Evolutionary conservation across 1,139 yeast species (phyloP), one percentile per base, ranked within the genome.

Genomic region (Pichia sp.): DNA sequence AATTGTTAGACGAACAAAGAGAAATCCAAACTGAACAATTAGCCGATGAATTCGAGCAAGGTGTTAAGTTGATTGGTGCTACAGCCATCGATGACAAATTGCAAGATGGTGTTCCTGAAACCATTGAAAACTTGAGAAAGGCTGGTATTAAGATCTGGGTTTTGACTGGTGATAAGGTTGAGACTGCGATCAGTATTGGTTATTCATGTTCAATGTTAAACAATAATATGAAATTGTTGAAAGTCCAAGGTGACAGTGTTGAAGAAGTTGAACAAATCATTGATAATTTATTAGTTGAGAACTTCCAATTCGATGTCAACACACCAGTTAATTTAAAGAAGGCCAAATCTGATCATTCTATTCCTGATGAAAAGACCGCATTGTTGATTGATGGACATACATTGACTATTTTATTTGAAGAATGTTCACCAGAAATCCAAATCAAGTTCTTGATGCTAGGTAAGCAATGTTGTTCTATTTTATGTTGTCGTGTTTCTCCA

Each of bases 141-240:
- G 98, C 97, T 4, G 99, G 99, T 59, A 86, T 93, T 56, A 93
- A 93, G 67, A 72, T 93, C 47, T 93, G 99, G 99, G 98, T 93
- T 38, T 74, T 93, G 48, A 93, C 99, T 12, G 99, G 99, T 66
- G 99, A 93, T 68, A 87, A 91, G 69, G 93, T 93, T 43, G 99
- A 93, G 68, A 93, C 99, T 28, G 99, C 99, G 8, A 93, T 93
- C 62, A 93, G 93, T 64, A 93, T 93, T 71, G 99, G 99, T 4
- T 93, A 89, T 66, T 89, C 97, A n/a, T 93, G 98, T 73, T 93
- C 94, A 59, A 72, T 93, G 58, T 74, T 93, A 53, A 89, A 86
- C 53, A 87, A 80, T 58, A 87, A 81, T 39, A 93, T 93, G 99
- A 85, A 88, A 59, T 70, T 93, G 47, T 67, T 93, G 48, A 88